Evolutionary conservation across 768 basidiomycete genomes (phyloP), one percentile per base, ranked within the genome.

Genomic region (Collybia sordida): DNA sequence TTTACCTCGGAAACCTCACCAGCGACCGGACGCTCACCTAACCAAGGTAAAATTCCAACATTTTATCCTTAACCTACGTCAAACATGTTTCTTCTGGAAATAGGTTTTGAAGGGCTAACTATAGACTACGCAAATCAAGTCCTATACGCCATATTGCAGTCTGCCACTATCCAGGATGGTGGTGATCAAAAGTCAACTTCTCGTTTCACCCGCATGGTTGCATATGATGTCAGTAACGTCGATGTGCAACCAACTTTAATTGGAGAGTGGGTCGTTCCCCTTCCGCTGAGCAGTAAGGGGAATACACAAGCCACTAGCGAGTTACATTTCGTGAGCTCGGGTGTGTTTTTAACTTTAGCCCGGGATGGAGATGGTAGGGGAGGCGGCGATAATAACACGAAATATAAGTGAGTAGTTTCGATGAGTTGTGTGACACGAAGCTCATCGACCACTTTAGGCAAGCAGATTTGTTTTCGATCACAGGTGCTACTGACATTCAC

Each of bases 151-250:
- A 73, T 86, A 57, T 71, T 87, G 1, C 86, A 88, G 56, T 74
- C 78, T 4, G 85, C 82, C 0, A 73, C 79, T 1, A 74, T 83
- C 3, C 85, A 87, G 54, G 85, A 86, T 54, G 81, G 83, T n/a
- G 81, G 80, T 0, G 54, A 58, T 34, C 64, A 72, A 47, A 75
- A 78, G 53, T 63, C 59, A 3, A 80, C 76, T 7, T 72, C 74
- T 0, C 68, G 79, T 6, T 80, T 71, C 63, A 81, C 83, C 3
- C 76, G 85, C 14, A 66, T 86, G 22, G 63, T 85, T 37, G 79
- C 77, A 0, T 88, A 77, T 53, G 69, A 85, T 57, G 64, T 85
- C 34, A 66, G 72, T 1, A 57, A 67, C 31, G 60, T 70, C 0
- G 49, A 59, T 0, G 45, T 56, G 7, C 62, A 59, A 8, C 73